Percentiles rank a stretch among this genome's conserved stretches.
Evolutionary conservation across 345 rosid genomes (phyloP).

Genomic region (Lepidium sativum): DNA sequence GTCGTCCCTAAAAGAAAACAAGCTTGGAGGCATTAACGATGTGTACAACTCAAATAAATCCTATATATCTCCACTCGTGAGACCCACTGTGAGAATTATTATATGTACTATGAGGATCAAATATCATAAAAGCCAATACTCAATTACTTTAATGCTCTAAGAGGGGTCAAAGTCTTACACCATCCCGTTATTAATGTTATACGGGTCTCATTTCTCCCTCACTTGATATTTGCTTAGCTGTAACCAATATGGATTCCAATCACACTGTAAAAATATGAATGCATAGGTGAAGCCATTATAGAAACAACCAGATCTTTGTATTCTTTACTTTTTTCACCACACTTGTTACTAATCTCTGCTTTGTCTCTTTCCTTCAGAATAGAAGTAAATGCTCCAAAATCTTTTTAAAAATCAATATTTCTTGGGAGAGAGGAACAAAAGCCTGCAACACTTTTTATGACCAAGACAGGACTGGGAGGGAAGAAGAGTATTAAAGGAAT

Average conservation of each 20-base stretch:
- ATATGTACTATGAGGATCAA: slow-evolving; percentile 29
- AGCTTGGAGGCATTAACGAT: slow-evolving; percentile 27
- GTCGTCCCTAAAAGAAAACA: background rate
- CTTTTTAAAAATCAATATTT: background rate
- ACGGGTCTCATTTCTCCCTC: slow-evolving; percentile 4
- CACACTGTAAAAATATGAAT: background rate
- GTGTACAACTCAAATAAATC: slow-evolving; percentile 22
- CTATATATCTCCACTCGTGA: slow-evolving; percentile 17
- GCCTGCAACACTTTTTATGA: slow-evolving; percentile 33
- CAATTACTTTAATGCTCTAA: slow-evolving; percentile 11
- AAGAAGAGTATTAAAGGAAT: slow-evolving; percentile 33
- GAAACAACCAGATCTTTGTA: background rate
- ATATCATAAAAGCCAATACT: slow-evolving; percentile 12
- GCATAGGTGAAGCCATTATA: background rate
- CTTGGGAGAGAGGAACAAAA: slow-evolving; percentile 19
- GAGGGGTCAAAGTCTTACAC: slow-evolving; percentile 17
- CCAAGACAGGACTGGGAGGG: slow-evolving; percentile 27
- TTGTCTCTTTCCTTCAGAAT: slow-evolving; percentile 16
- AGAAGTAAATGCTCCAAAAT: background rate
- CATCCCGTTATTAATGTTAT: slow-evolving; percentile 8
- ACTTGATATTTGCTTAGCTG: slow-evolving; percentile 21
- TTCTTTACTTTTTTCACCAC: slow-evolving; percentile 4
- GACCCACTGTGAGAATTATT: slow-evolving; percentile 31
- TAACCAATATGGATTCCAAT: background rate
- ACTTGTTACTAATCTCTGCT: background rate